Conservation (phyloP, 257 asterid species). For the Salvia hispanica region DNA sequence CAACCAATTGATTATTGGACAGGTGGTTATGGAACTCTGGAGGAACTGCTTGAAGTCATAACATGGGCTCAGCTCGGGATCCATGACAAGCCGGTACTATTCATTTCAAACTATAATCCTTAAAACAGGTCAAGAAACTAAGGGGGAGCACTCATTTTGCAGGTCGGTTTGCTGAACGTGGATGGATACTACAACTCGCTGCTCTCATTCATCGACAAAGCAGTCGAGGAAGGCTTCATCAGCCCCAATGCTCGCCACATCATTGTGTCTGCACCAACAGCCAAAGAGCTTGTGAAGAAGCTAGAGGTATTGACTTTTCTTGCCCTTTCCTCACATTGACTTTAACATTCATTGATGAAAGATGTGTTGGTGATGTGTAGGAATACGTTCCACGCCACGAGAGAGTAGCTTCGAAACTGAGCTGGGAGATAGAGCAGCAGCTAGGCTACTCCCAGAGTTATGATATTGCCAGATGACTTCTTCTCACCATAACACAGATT, state of each 20-base stretch:
- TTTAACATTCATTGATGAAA: background rate
- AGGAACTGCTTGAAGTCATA: constrained; percentile 94
- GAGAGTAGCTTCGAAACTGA: constrained; percentile 57
- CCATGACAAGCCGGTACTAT: constrained; percentile 89
- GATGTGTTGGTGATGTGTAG: constrained; percentile 29
- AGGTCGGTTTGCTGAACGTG: constrained; percentile 94
- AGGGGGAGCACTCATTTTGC: constrained; percentile 23
- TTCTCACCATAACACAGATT: constrained; percentile 29
- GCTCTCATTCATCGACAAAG: constrained; percentile 82
- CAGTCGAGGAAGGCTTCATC: constrained; percentile 92
- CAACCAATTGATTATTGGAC: constrained; percentile 12
- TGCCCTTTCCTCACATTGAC: background rate
- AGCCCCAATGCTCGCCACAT: constrained; percentile 85
- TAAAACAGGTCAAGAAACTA: background rate
- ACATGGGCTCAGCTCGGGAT: constrained; percentile 99
- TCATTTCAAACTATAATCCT: background rate
- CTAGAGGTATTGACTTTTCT: constrained; percentile 52
- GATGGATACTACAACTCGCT: constrained; percentile 87
- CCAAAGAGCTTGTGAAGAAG: constrained; percentile 79
- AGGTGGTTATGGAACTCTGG: constrained; percentile 99
- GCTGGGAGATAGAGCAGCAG: constrained; percentile 67
- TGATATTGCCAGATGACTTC: constrained; percentile 50
- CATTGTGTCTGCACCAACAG: constrained; percentile 85
- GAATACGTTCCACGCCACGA: constrained; percentile 61
- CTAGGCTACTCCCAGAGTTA: constrained; percentile 42